Evolutionary conservation across 176 grass and related monocot species (phyloP).

Genomic region (Musa schizocarpa): DNA sequence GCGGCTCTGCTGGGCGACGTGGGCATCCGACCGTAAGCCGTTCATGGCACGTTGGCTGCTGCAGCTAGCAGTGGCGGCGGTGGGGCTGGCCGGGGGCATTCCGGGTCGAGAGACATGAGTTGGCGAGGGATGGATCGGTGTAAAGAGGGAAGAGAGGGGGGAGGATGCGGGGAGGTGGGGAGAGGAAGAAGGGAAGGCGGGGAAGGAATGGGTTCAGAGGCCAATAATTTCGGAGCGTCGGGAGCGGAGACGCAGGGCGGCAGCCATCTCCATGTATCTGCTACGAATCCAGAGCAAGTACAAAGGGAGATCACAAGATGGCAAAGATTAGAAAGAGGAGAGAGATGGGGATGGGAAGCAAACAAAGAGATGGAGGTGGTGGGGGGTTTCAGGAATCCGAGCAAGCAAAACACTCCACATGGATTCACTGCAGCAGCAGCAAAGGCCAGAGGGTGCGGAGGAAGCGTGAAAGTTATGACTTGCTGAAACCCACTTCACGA

Average conservation of each 20-base stretch:
- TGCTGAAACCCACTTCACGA: background rate
- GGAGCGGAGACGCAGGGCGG: background rate
- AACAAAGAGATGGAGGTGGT: slow-evolving; percentile 7
- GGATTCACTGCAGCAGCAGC: background rate
- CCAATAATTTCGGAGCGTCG: background rate
- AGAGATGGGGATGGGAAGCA: background rate
- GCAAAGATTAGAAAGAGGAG: too few relatives aligned
- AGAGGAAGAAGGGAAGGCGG: background rate
- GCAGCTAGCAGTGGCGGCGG: background rate
- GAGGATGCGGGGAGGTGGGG: background rate
- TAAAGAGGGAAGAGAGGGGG: background rate
- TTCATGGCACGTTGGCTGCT: background rate
- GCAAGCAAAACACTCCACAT: background rate
- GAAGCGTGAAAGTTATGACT: background rate
- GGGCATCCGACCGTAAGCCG: slow-evolving; percentile 9
- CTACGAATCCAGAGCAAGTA: slow-evolving; percentile 10
- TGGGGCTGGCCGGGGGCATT: background rate
- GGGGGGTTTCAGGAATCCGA: slow-evolving; percentile 1
- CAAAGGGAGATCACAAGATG: background rate
- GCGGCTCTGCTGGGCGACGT: slow-evolving; percentile 51
- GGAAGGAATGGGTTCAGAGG: background rate
- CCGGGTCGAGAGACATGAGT: background rate
- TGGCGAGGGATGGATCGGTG: background rate
- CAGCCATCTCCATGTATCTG: background rate
- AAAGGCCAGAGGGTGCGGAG: background rate